Evolutionary conservation across 306 rosid genomes (phyloP).

Genomic region (Acmispon strigosus): DNA sequence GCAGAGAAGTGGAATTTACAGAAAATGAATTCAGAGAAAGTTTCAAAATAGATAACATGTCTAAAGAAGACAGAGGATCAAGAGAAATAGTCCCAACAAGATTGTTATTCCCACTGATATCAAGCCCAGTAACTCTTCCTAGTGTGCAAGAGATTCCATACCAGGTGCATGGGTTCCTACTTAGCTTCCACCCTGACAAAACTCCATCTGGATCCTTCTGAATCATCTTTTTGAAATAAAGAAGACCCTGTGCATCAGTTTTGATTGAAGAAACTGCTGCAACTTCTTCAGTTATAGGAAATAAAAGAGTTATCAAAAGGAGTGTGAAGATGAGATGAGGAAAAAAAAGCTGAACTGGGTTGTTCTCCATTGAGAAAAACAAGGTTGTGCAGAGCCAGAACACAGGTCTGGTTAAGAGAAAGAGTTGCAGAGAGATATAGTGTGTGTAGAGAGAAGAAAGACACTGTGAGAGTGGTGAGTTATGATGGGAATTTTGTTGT

Average conservation of each 20-base stretch:
- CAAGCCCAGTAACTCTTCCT: conserved; percentile 64
- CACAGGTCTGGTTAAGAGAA: conserved; percentile 21
- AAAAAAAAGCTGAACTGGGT: conserved; percentile 40
- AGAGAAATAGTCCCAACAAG: conserved; percentile 52
- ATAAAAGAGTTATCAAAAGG: conserved; percentile 16
- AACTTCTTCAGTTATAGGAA: conserved; percentile 38
- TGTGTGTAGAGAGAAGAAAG: conserved; percentile 28
- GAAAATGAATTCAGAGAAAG: conserved; percentile 49
- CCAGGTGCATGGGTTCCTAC: conserved; percentile 68
- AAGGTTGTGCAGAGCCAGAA: conserved; percentile 30
- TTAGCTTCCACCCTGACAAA: conserved; percentile 58
- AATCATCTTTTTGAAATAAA: conserved; percentile 61
- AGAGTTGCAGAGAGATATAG: conserved; percentile 18
- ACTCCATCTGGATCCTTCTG: conserved; percentile 59
- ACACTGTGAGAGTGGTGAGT: conserved; percentile 34
- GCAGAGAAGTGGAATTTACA: conserved; percentile 75
- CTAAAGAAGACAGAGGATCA: conserved; percentile 53
- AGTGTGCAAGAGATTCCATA: conserved; percentile 64
- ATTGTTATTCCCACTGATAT: conserved; percentile 39
- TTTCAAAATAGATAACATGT: conserved; percentile 62
- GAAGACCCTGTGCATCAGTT: conserved; percentile 67
- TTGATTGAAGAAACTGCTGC: conserved; percentile 40
- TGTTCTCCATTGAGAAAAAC: conserved; percentile 63
- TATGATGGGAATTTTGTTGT: conserved; percentile 57
- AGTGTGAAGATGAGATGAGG: conserved; percentile 29